phyloP scores from a whole-genome alignment of 495 filamentous ascomycete genomes.

The Rostrohypoxylon terebratum region DNA sequence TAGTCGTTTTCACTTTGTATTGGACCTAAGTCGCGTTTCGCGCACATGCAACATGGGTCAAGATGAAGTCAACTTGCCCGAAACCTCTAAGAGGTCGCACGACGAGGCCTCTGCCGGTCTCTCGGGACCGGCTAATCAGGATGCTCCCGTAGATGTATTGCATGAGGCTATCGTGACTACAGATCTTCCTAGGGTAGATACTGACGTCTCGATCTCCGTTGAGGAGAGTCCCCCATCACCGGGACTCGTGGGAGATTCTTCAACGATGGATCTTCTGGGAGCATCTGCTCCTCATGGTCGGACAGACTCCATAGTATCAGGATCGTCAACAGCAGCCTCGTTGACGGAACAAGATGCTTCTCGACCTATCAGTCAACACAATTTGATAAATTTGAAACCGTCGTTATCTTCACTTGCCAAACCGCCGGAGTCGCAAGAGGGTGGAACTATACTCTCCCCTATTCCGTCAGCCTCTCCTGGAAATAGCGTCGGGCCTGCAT shows the following conservation, averaged over 20 bases:
- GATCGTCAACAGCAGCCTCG: constrained; percentile 34
- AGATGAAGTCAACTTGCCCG: constrained; percentile 30
- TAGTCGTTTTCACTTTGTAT: constrained; percentile 3
- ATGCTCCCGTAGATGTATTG: constrained; percentile 28
- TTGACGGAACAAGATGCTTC: constrained; percentile 22
- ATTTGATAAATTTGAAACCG: constrained; percentile 40
- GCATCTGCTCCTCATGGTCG: constrained; percentile 44
- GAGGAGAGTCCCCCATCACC: constrained; percentile 34
- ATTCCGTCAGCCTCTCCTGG: constrained; percentile 43
- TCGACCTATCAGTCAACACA: constrained; percentile 18
- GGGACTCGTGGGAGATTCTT: constrained; percentile 28
- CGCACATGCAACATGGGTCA: constrained; percentile 39
- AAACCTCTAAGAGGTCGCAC: constrained; percentile 30
- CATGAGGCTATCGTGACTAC: constrained; percentile 22
- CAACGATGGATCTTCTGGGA: constrained; percentile 39
- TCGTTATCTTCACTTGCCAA: constrained; percentile 39
- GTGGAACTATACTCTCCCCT: constrained; percentile 38
- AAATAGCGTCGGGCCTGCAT: constrained; percentile 21
- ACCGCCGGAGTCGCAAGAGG: constrained; percentile 32
- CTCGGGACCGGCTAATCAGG: constrained; percentile 36
- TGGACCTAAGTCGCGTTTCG: constrained; percentile 17
- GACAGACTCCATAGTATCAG: constrained; percentile 41
- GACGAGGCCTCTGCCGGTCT: constrained; percentile 19
- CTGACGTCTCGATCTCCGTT: constrained; percentile 28
- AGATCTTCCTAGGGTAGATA: constrained; percentile 39